Evolutionary conservation across 2,329 filamentous ascomycete species (phyloP).

Genomic region (Hawksworthiomyces lignivorus): DNA sequence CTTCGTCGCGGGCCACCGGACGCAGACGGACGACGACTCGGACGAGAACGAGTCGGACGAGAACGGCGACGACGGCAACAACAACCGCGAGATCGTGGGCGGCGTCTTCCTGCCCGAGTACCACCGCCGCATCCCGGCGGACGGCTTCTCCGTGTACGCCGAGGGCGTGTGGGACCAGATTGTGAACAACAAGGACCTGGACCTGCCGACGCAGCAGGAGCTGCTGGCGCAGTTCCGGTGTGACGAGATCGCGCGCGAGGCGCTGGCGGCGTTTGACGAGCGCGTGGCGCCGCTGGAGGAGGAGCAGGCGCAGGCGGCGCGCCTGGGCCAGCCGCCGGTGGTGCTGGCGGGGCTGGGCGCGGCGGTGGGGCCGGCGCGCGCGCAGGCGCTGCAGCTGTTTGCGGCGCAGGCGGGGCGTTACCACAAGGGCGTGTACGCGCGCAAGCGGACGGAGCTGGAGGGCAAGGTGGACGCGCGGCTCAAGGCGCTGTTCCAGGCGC

Average conservation of each 20-base stretch:
- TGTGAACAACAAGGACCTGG: conserved; percentile 95
- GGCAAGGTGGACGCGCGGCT: conserved; percentile 80
- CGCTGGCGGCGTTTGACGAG: conserved; percentile 74
- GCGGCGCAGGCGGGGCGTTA: conserved; percentile 87
- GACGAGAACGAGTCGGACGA: background rate
- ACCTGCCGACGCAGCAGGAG: conserved; percentile 94
- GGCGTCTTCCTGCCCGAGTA: conserved; percentile 90
- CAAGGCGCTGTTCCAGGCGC: conserved; percentile 81
- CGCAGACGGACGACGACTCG: conserved; percentile 51
- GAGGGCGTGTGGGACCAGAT: conserved; percentile 97
- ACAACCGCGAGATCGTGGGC: conserved; percentile 67
- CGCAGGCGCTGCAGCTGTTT: conserved; percentile 72
- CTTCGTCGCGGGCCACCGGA: conserved; percentile 72
- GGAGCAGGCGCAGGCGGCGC: conserved; percentile 66
- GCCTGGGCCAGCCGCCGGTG: conserved; percentile 61
- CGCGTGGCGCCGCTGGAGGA: conserved; percentile 79
- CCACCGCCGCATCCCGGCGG: conserved; percentile 88
- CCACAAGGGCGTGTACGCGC: conserved; percentile 87
- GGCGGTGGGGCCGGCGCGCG: conserved; percentile 63
- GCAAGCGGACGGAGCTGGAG: conserved; percentile 79
- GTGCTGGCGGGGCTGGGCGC: conserved; percentile 69
- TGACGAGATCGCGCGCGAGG: conserved; percentile 91
- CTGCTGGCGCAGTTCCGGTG: conserved; percentile 94
- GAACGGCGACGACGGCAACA: conserved; percentile 48
- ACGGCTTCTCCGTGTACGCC: conserved; percentile 92